A percentile compares a stretch with the other conserved stretches of the same genome.
These are phyloP conservation scores for Curvularia lunata DNA, from an alignment of 2,329 filamentous ascomycete genomes.

Conservation along the genomic window DNA sequence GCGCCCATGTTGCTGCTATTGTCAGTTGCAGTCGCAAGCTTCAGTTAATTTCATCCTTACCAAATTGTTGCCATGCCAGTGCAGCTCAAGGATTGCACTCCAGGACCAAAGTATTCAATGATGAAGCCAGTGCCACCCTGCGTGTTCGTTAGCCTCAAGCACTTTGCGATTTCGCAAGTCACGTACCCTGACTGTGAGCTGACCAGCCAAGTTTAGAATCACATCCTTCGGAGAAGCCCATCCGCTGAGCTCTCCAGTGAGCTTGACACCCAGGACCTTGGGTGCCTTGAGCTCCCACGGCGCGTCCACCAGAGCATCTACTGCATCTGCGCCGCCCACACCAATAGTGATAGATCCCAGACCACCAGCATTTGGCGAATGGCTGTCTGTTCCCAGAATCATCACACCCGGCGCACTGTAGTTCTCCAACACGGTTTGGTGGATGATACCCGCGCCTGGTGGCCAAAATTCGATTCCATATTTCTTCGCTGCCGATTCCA, in stretches of 20 bases:
- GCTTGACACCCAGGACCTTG: slow-evolving; percentile 82
- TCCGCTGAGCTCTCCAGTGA: slow-evolving; percentile 82
- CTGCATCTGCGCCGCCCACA: slow-evolving; percentile 94
- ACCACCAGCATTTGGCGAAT: slow-evolving; percentile 96
- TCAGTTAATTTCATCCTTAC: neutral
- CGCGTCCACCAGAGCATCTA: slow-evolving; percentile 93
- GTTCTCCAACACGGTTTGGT: slow-evolving; percentile 97
- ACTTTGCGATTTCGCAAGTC: neutral
- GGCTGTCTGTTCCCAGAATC: slow-evolving; percentile 98
- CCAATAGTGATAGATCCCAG: slow-evolving; percentile 93
- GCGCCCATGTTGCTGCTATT: slow-evolving; percentile 54
- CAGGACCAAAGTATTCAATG: slow-evolving; percentile 91
- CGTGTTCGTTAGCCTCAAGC: slow-evolving; percentile 21
- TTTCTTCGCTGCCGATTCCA: slow-evolving; percentile 76
- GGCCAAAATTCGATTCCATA: slow-evolving; percentile 56
- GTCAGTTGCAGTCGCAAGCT: slow-evolving; percentile 4
- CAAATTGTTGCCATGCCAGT: slow-evolving; percentile 93
- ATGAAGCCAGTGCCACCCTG: slow-evolving; percentile 89
- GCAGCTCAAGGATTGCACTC: slow-evolving; percentile 84
- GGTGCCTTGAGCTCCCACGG: slow-evolving; percentile 98
- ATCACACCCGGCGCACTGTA: slow-evolving; percentile 96
- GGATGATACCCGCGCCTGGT: slow-evolving; percentile 61
- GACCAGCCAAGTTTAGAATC: slow-evolving; percentile 86
- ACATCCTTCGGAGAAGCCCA: slow-evolving; percentile 97
- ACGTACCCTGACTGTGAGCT: slow-evolving; percentile 77